Percentiles rank a stretch among this genome's conserved stretches.
phyloP scores from a whole-genome alignment of 2,329 filamentous ascomycete species.

The Massarina eburnea region DNA sequence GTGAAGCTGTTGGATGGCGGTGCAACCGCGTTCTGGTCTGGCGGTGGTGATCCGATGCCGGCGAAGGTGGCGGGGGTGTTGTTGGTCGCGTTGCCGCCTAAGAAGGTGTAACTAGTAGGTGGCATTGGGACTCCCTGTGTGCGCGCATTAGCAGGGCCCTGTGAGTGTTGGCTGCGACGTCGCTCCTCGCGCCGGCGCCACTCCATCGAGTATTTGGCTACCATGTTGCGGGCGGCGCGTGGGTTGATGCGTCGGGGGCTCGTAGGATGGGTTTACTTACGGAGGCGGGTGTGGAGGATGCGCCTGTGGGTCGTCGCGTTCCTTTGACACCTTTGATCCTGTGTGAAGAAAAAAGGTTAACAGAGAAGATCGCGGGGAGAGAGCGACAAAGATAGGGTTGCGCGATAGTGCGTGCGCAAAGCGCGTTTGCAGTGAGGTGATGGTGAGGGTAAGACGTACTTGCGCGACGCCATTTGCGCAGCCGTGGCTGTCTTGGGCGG shows the following conservation, averaged over 20 bases:
- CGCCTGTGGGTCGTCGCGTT: slow-evolving; percentile 21
- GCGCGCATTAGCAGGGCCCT: slow-evolving; percentile 20
- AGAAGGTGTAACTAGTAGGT: slow-evolving; percentile 23
- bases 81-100: slow-evolving; percentile 19
- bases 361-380: slow-evolving; percentile 17
- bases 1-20: background rate
- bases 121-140: slow-evolving; percentile 15
- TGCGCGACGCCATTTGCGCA: slow-evolving; percentile 57
- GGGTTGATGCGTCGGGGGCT: slow-evolving; percentile 7
- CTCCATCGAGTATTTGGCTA: slow-evolving; percentile 2
- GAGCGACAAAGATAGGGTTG: background rate
- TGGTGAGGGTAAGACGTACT: slow-evolving; percentile 47
- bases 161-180: slow-evolving; percentile 1
- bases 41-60: slow-evolving; percentile 4
- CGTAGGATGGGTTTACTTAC: slow-evolving; percentile 29
- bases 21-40: slow-evolving; percentile 1
- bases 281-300: too few relatives aligned
- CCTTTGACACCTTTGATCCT: slow-evolving; percentile 7
- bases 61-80: slow-evolving; percentile 8
- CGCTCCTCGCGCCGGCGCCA: slow-evolving; percentile 7
- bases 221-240: slow-evolving; percentile 5
- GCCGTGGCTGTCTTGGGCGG: slow-evolving; percentile 55
- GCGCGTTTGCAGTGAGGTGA: background rate
- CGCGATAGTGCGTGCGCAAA: background rate
- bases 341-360: slow-evolving; percentile 1